Evolutionary conservation across 2,329 filamentous ascomycete species (phyloP).

Genomic region (Colletotrichum paranaense): DNA sequence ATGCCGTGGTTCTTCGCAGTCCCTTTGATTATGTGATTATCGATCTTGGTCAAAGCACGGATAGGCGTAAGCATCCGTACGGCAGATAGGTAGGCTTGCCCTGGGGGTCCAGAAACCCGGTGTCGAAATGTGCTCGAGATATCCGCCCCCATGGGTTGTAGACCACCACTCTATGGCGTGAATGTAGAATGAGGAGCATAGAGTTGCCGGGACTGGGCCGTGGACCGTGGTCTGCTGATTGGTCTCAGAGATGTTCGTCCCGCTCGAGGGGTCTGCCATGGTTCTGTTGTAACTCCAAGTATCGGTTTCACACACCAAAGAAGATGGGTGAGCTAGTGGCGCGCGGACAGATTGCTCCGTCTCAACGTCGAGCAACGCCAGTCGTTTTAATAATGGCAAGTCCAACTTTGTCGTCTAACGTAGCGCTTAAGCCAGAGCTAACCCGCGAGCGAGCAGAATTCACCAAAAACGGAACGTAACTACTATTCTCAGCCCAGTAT

Average conservation of each 20-base stretch:
- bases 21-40: background rate
- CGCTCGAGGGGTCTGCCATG: background rate
- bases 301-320: slow-evolving; percentile 24
- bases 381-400: background rate
- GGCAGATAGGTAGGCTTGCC: too few relatives aligned
- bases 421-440: background rate
- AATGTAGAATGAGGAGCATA: background rate
- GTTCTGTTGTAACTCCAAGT: slow-evolving; percentile 1
- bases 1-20: background rate
- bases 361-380: background rate
- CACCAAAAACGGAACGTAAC: background rate
- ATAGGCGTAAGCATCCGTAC: too few relatives aligned
- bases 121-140: too few relatives aligned
- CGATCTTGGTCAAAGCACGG: background rate
- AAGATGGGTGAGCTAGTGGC: background rate
- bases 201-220: background rate
- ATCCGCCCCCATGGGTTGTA: too few relatives aligned
- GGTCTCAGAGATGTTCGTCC: slow-evolving; percentile 27
- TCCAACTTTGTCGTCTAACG: background rate
- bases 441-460: background rate
- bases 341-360: slow-evolving; percentile 29
- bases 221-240: background rate
- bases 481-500: background rate
- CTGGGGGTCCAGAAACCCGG: too few relatives aligned
- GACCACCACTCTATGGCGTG: background rate